These are phyloP conservation scores for Byssochlamys sp. DNA, from an alignment of 2,329 filamentous ascomycete species.

Conservation along the genomic window DNA sequence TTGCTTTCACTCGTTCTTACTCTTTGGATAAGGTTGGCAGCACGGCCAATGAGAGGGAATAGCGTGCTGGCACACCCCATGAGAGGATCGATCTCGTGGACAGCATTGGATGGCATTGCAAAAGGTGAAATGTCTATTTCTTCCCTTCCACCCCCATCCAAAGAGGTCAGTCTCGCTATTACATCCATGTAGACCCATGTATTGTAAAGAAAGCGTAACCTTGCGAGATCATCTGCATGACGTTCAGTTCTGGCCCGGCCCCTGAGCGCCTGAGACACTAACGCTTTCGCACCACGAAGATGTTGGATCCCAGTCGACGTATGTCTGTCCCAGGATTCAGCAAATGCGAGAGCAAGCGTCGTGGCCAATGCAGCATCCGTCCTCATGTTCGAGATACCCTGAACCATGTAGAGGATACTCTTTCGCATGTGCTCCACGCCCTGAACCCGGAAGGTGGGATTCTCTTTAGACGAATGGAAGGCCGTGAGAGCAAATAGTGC, in stretches of 20 bases:
- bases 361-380: constrained; percentile 59
- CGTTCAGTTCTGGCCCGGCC: constrained; percentile 28
- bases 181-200: constrained; percentile 68
- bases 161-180: constrained; percentile 56
- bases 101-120: constrained; percentile 34
- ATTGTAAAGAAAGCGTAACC: constrained; percentile 59
- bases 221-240: constrained; percentile 40
- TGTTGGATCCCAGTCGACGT: constrained; percentile 61
- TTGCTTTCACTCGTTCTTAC: constrained; percentile 49
- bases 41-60: constrained; percentile 58
- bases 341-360: constrained; percentile 59
- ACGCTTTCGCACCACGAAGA: constrained; percentile 55
- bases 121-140: constrained; percentile 31
- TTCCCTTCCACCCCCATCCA: constrained; percentile 48
- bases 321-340: constrained; percentile 62
- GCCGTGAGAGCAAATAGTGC: constrained; percentile 60
- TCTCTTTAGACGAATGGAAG: constrained; percentile 55
- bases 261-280: constrained; percentile 52
- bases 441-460: constrained; percentile 48
- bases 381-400: constrained; percentile 54
- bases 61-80: constrained; percentile 61
- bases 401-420: constrained; percentile 51
- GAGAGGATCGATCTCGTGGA: constrained; percentile 56
- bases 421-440: constrained; percentile 62
- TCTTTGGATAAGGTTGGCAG: constrained; percentile 56